Conservation (phyloP, 768 basidiomycete genomes). For the Tricholoma terreum region DNA sequence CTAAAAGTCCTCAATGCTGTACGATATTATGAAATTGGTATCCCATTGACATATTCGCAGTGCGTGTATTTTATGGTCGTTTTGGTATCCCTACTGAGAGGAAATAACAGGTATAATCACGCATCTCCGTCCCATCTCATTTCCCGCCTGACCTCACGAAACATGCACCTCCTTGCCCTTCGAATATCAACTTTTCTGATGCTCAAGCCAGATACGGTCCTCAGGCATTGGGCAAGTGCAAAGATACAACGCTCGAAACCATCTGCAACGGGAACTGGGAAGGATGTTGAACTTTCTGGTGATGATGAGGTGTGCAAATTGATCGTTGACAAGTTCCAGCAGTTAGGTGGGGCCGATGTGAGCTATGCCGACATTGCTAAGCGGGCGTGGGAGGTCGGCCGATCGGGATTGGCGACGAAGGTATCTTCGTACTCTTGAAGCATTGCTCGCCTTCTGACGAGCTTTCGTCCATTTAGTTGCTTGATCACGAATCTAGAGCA, state of each 20-base stretch:
- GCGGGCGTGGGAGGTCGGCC: conserved; percentile 65
- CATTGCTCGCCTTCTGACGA: neutral
- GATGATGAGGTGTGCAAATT: conserved; percentile 77
- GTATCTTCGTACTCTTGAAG: conserved; percentile 33
- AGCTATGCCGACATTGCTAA: conserved; percentile 95
- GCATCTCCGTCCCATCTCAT: conserved; percentile 81
- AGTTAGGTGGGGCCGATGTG: conserved; percentile 72
- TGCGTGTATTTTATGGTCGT: conserved; percentile 35
- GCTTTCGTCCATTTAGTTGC: conserved; percentile 45
- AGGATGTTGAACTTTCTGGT: conserved; percentile 54
- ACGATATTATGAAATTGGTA: conserved; percentile 86
- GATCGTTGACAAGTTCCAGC: conserved; percentile 90
- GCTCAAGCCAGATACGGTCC: conserved; percentile 79
- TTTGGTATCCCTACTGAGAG: neutral
- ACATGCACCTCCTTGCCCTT: conserved; percentile 88
- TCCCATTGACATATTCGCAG: conserved; percentile 91
- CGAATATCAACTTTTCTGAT: conserved; percentile 83
- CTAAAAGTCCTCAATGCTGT: conserved; percentile 94
- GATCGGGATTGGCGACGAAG: conserved; percentile 60
- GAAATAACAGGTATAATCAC: conserved; percentile 66
- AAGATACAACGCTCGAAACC: conserved; percentile 80
- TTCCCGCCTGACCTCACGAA: conserved; percentile 77
- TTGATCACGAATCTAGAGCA: conserved; percentile 87
- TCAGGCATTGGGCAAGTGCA: conserved; percentile 95
- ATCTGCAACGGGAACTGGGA: conserved; percentile 47